Evolutionary conservation across 1,284 basidiomycete species (phyloP).

Genomic region (Ganoderma resinaceum): DNA sequence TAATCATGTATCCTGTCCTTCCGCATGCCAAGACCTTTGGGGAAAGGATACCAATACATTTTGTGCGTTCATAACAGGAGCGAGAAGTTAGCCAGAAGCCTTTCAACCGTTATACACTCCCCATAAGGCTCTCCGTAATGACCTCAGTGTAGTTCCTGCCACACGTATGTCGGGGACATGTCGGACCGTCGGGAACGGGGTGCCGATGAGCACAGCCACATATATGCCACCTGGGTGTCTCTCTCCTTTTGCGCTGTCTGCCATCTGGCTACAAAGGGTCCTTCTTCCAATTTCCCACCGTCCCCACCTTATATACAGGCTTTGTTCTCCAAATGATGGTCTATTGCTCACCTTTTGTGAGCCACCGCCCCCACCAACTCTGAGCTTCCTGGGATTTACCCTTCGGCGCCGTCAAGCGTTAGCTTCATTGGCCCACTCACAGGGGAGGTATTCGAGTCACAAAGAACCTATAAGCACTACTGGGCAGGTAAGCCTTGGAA

Average conservation of each 20-base stretch:
- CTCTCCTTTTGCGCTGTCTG: background rate
- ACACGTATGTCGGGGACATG: no score
- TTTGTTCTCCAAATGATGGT: background rate
- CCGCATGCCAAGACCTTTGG: background rate
- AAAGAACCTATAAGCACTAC: background rate
- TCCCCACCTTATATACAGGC: background rate
- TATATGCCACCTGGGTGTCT: background rate
- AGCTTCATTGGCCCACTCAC: background rate
- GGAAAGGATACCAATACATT: background rate
- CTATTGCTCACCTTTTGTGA: background rate
- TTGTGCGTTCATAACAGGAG: background rate
- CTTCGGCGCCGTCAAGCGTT: background rate
- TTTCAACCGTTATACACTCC: background rate
- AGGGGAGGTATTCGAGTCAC: background rate
- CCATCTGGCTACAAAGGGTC: background rate
- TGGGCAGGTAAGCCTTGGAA: background rate
- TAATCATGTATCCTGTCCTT: background rate
- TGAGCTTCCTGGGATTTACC: background rate
- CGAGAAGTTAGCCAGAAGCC: background rate
- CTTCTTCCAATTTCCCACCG: background rate
- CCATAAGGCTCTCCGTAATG: background rate
- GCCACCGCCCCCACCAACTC: background rate
- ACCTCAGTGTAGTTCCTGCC: no score
- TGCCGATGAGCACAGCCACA: conserved; percentile 2
- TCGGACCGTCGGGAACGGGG: background rate